These are phyloP conservation scores for Fraxinus latifolia DNA, from an alignment of 305 asterid species.

Conservation along the genomic window DNA sequence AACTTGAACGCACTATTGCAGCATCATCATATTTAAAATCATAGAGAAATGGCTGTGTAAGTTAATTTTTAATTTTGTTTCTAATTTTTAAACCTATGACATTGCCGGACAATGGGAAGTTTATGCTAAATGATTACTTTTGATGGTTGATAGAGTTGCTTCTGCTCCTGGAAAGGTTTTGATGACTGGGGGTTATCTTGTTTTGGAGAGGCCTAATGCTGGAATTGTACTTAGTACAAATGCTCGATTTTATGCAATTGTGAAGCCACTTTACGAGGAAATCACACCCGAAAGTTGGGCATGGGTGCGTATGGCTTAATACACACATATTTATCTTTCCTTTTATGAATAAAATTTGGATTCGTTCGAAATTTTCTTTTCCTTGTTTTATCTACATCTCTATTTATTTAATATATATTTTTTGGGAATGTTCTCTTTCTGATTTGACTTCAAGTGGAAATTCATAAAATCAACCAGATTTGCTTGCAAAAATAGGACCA, in stretches of 20 bases:
- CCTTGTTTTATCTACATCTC: not conserved
- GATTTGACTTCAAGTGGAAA: not conserved
- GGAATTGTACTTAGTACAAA: constrained; percentile 94
- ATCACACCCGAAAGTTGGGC: constrained; percentile 67
- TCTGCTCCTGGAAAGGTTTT: constrained; percentile 98
- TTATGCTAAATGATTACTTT: constrained; percentile 15
- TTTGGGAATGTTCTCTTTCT: not conserved
- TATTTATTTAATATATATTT: not conserved
- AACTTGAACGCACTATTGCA: not conserved
- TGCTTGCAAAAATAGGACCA: not conserved
- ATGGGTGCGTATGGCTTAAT: constrained; percentile 53
- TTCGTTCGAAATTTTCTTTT: not conserved
- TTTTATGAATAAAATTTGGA: not conserved
- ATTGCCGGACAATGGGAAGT: not conserved
- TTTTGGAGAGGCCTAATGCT: constrained; percentile 93
- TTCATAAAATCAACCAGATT: not conserved
- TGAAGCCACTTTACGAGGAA: constrained; percentile 73
- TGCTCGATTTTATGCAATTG: constrained; percentile 89
- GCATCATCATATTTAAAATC: not conserved
- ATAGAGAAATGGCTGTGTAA: not conserved
- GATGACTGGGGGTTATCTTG: constrained; percentile 97
- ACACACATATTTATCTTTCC: not conserved
- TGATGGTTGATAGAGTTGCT: constrained; percentile 57
- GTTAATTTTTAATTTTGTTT: not conserved
- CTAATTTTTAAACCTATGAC: not conserved